Base-by-base conservation (phyloP, 1,284 basidiomycete genomes). In the Ustilago xerochloae region DNA sequence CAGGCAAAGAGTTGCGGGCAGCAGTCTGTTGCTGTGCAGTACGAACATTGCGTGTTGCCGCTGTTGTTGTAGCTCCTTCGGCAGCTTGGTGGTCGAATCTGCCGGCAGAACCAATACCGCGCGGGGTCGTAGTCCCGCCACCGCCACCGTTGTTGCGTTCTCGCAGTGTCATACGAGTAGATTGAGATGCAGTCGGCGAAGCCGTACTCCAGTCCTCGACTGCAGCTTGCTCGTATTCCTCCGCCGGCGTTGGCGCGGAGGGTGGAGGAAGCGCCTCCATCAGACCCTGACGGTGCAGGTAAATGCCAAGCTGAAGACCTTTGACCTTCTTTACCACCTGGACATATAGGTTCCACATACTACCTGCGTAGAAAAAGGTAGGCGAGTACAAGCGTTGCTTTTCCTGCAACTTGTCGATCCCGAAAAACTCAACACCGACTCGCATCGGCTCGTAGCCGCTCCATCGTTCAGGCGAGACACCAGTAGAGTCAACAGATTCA, bases 391-490 rank as follows among this genome's bases (percentile, higher is more conserved):
- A 79, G 24, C 93, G 88, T 59, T 90, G 90, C 85, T 94, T 95
- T 63, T 96, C 93, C 12, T 59, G 63, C 46, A 97, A 87, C 48
- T 88, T 86, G 75, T 92, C 91, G 26, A 94, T 88, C 75, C 92
- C 91, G 90, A 92, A 96, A 83, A 96, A 96, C 85, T 97, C 94
- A 49, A 93, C 92, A 6, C 90, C 89, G 81, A 96, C 86, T 36
- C 86, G 82, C 76, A 77, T 72, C 13, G 68, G 77, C 56, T 83
- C 80, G 61, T 66, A 80, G 20, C 69, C 78, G 13, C 69, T 78
- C 78, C 78, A 79, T 7, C 68, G 63, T 45, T 72, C 72, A 2
- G 59, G 59, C 6, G 68, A 64, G 4, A 51, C 48, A 6, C 55
- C 56, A 7, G 22, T 45, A 24, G 66, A 70, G 36, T 47, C 50